Evolutionary conservation across 2,329 filamentous ascomycete genomes (phyloP).

Genomic region (Fusarium euwallaceae): DNA sequence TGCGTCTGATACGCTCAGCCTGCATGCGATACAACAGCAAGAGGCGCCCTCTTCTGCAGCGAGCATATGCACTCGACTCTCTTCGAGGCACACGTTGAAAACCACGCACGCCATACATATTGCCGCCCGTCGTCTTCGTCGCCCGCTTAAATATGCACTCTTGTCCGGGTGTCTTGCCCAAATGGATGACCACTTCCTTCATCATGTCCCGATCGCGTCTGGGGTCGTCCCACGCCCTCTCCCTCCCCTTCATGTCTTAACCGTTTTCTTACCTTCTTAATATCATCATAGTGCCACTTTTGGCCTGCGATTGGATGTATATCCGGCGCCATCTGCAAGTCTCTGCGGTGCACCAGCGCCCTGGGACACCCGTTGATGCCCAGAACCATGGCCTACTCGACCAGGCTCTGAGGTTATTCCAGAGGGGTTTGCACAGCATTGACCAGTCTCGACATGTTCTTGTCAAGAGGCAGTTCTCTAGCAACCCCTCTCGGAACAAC

Average conservation of each 20-base stretch:
- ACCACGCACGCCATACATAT: slow-evolving; percentile 9
- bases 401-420: slow-evolving; percentile 20
- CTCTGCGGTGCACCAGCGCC: slow-evolving; percentile 17
- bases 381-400: slow-evolving; percentile 19
- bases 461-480: slow-evolving; percentile 45
- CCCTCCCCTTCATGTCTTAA: slow-evolving; percentile 26
- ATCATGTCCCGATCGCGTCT: slow-evolving; percentile 21
- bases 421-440: neutral
- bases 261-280: neutral
- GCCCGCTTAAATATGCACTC: slow-evolving; percentile 40
- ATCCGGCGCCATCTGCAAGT: slow-evolving; percentile 40
- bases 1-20: slow-evolving; percentile 22
- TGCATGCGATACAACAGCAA: slow-evolving; percentile 21
- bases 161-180: slow-evolving; percentile 22
- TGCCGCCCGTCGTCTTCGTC: neutral
- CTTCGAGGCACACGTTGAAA: slow-evolving; percentile 22
- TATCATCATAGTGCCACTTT: neutral
- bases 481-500: slow-evolving; percentile 48
- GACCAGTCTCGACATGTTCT: neutral
- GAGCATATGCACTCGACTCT: slow-evolving; percentile 43
- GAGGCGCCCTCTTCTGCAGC: slow-evolving; percentile 27
- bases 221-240: slow-evolving; percentile 34
- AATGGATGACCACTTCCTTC: slow-evolving; percentile 15
- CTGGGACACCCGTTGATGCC: slow-evolving; percentile 17
- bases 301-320: slow-evolving; percentile 47